Evolutionary conservation across 2,329 filamentous ascomycete genomes (phyloP).

Genomic region (Epichloe aotearoae): DNA sequence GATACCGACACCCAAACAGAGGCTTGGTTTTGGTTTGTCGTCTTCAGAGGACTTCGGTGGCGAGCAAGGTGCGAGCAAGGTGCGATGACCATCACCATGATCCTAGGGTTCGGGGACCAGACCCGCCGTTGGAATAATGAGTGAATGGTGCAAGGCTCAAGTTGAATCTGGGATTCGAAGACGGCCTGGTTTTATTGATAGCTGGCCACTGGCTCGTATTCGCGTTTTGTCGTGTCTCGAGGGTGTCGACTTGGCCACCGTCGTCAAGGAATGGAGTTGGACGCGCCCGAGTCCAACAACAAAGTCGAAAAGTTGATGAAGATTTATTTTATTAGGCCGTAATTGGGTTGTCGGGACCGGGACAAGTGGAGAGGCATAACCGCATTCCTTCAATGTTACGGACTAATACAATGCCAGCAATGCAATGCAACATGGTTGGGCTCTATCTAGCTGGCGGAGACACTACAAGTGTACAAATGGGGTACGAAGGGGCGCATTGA

Average conservation of each 20-base stretch:
- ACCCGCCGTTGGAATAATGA: background rate
- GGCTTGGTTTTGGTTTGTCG: background rate
- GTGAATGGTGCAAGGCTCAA: background rate
- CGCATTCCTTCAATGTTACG: background rate
- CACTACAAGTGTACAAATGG: background rate
- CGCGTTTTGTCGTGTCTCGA: background rate
- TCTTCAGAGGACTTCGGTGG: constrained; percentile 1
- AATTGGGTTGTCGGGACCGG: background rate
- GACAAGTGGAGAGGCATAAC: background rate
- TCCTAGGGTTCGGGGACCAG: constrained; percentile 1
- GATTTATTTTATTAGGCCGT: background rate
- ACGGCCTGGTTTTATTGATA: background rate
- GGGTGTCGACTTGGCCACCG: background rate
- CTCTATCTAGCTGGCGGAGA: background rate
- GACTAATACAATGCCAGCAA: too few species aligned
- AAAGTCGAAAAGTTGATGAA: background rate
- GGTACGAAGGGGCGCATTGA: background rate
- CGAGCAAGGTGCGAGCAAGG: background rate
- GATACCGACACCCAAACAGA: constrained; percentile 1
- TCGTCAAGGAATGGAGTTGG: background rate
- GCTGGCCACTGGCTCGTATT: background rate
- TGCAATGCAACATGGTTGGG: constrained; percentile 1
- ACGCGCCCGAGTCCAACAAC: background rate
- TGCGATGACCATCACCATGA: constrained; percentile 5
- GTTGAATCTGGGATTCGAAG: background rate